These are phyloP conservation scores for Fraxinus xanthoxyloides DNA, from an alignment of 305 asterid species.

Conservation along the genomic window DNA sequence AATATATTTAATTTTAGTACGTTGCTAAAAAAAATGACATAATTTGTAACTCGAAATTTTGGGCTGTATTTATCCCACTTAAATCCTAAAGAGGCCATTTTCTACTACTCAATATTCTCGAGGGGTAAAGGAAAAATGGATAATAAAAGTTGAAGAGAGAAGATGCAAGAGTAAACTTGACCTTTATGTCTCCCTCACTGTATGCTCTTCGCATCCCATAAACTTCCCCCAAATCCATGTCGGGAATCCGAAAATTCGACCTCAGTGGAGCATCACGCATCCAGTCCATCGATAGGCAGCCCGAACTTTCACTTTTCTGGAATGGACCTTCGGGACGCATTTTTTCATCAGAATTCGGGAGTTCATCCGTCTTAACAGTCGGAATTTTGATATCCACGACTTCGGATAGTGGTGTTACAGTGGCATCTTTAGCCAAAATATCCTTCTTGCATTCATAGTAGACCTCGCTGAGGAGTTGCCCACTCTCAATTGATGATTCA, in stretches of 20 bases:
- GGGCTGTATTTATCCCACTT: background rate
- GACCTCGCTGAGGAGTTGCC: slow-evolving; percentile 75
- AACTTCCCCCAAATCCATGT: slow-evolving; percentile 61
- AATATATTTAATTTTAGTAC: background rate
- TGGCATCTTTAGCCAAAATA: slow-evolving; percentile 80
- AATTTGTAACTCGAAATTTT: background rate
- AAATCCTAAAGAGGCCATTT: background rate
- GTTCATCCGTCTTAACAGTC: slow-evolving; percentile 33
- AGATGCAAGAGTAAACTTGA: slow-evolving; percentile 26
- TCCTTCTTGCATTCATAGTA: slow-evolving; percentile 90
- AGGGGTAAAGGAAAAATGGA: background rate
- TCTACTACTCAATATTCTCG: background rate
- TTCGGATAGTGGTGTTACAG: slow-evolving; percentile 56
- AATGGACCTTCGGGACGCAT: slow-evolving; percentile 38
- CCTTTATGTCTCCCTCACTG: slow-evolving; percentile 98
- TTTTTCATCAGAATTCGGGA: slow-evolving; percentile 33
- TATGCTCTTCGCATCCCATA: slow-evolving; percentile 88
- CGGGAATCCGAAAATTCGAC: slow-evolving; percentile 75
- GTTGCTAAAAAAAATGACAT: background rate
- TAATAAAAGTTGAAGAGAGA: background rate
- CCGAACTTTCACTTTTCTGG: slow-evolving; percentile 70
- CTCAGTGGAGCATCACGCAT: slow-evolving; percentile 43
- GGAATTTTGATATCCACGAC: slow-evolving; percentile 52
- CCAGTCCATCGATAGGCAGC: slow-evolving; percentile 64
- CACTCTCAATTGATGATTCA: slow-evolving; percentile 71